Base-by-base conservation (phyloP, 2,329 filamentous ascomycete genomes). In the Didymella glomerata region DNA sequence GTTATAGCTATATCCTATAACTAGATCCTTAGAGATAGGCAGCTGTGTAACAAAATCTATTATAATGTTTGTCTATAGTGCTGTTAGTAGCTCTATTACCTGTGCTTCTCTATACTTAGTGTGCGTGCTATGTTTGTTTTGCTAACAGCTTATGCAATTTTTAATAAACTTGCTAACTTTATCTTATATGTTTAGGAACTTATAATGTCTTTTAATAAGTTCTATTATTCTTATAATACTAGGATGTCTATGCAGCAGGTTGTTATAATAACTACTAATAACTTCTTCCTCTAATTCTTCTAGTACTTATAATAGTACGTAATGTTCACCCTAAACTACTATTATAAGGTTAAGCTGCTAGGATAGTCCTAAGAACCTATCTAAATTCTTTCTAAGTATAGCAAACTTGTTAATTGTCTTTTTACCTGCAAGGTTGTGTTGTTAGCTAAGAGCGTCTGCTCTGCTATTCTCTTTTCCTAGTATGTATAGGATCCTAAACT, bases 131-230 rank as follows among this genome's bases (percentile, higher is more conserved):
- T n/a, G n/a, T n/a, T n/a, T n/a, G n/a, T n/a, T n/a, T n/a, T n/a
- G n/a, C n/a, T n/a, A n/a, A n/a, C n/a, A n/a, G n/a, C n/a, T n/a
- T n/a, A n/a, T n/a, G n/a, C n/a, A n/a, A n/a, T n/a, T n/a, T n/a
- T n/a, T n/a, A n/a, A 34, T 16, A 34, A 34, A 20, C n/a, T 47
- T 20, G 11, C 7, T 47, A 47, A 32, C 16, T 10, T 32, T 47
- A 13, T 32, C 3, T 4, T 22, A 8, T 11, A 47, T 47, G 13
- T 47, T 47, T 18, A 20, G n/a, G 44, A 48, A 48, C 18, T 34
- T 48, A 25, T 36, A 48, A n/a, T 48, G 32, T 48, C 34, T 34
- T 22, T 5, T 36, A 48, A 36, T 48, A 36, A 48, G 30, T 48
- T 48, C 46, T 36, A 48, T 48, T 18, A 13, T 48, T 14, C 25